These are phyloP conservation scores for Pseudopithomyces chartarum DNA, from an alignment of 2,329 filamentous ascomycete species.

Conservation along the genomic window DNA sequence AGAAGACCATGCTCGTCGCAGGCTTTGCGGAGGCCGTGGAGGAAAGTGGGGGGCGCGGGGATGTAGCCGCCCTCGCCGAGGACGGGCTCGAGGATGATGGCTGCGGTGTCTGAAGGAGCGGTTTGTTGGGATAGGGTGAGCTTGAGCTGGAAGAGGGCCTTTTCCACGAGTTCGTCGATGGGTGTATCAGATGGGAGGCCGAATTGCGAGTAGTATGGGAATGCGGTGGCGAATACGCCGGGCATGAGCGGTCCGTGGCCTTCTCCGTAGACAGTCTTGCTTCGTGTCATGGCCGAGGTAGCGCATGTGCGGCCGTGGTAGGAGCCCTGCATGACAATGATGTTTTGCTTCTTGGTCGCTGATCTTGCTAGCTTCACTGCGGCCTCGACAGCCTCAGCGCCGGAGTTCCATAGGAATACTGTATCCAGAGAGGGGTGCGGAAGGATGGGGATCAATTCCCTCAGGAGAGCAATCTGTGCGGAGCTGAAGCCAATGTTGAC, in stretches of 20 bases:
- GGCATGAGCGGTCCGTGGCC: constrained; percentile 36
- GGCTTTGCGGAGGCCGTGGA: constrained; percentile 46
- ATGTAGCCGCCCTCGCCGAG: constrained; percentile 38
- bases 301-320: constrained; percentile 38
- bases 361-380: constrained; percentile 35
- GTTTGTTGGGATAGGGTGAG: constrained; percentile 34
- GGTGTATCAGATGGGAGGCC: constrained; percentile 28
- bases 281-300: constrained; percentile 36
- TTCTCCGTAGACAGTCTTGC: constrained; percentile 37
- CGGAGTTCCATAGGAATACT: constrained; percentile 38
- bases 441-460: constrained; percentile 34
- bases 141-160: constrained; percentile 31
- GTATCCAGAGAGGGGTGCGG: constrained; percentile 33
- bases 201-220: constrained; percentile 38
- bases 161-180: constrained; percentile 29
- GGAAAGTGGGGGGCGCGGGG: constrained; percentile 30
- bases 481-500: constrained; percentile 39
- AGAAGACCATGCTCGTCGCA: constrained; percentile 52
- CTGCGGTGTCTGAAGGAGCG: constrained; percentile 32
- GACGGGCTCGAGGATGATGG: constrained; percentile 36
- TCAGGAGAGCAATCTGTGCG: constrained; percentile 33
- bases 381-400: constrained; percentile 36
- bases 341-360: constrained; percentile 36
- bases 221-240: constrained; percentile 36
- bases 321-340: constrained; percentile 40